A percentile compares a stretch with the other conserved stretches of the same genome.
Evolutionary conservation across 495 filamentous ascomycete species (phyloP).

Genomic region (Trypethelium eluteriae): DNA sequence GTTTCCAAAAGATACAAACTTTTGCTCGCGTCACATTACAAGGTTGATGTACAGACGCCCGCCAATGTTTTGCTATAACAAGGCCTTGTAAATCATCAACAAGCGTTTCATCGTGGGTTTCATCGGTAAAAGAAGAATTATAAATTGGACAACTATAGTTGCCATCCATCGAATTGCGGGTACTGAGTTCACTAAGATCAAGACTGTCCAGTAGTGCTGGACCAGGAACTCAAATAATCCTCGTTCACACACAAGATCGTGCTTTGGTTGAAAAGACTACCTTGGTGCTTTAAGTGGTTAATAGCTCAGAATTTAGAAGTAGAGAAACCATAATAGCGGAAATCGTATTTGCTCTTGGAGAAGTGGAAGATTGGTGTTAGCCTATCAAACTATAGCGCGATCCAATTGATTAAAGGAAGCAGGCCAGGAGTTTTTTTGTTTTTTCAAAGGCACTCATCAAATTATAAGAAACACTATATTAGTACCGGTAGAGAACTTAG

Average conservation of each 20-base stretch:
- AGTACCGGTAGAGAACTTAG: neutral
- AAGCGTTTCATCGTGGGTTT: neutral
- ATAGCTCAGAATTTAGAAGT: neutral
- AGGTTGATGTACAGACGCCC: too few relatives aligned
- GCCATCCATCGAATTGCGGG: neutral
- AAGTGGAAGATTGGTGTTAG: neutral
- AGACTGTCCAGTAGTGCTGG: neutral
- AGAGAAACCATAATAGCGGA: neutral
- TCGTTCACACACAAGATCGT: neutral
- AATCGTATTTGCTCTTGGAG: neutral
- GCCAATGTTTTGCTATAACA: too few relatives aligned
- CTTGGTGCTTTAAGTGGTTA: neutral
- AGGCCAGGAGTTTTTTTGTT: neutral
- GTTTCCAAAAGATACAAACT: too few relatives aligned
- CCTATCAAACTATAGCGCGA: neutral
- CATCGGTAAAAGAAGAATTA: neutral
- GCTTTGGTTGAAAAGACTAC: neutral
- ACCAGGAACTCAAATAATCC: neutral
- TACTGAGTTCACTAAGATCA: neutral
- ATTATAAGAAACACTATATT: neutral
- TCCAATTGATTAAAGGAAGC: neutral
- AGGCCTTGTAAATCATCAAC: neutral
- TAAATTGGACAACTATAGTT: neutral
- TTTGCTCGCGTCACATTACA: too few relatives aligned
- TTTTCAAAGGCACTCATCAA: neutral